Evolutionary conservation across 805 yeast genomes (phyloP), one percentile per base, ranked within the genome.

Genomic region (Myxozyma geophila): DNA sequence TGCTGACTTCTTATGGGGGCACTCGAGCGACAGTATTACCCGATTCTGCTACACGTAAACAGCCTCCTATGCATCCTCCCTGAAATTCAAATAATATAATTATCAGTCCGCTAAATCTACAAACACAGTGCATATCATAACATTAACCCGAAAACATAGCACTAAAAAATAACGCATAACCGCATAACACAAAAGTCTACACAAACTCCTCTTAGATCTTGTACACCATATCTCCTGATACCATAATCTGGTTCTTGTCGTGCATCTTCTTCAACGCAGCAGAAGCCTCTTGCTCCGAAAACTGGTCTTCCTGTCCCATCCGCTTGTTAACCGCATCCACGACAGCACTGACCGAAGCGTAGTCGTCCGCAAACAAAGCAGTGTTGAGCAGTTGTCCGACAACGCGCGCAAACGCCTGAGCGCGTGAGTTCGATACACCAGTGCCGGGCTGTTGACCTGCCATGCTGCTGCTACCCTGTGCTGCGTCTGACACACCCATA

Each of bases 401-500:
- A 12, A 79, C 74, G 63, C 79, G 77, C 21, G 81, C 79, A 70
- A 85, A 81, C 37, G 73, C 70, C n/a, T 76, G 78, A 57, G 80
- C 76, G 67, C 90, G 79, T 19, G 81, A 78, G 1, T 80, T 79
- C 2, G 89, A 84, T 19, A 86, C 79, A 9, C 74, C 75, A 12
- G 79, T 56, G 21, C 80, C 40, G 71, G 73, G 37, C 62, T 54
- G 48, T 68, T 68, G 36, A 59, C 62, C 58, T 59, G 68, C 63
- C 59, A 47, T 54, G 23, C 49, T 23, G 37, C 54, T 23, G 19
- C 56, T 47, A 23, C 50, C 58, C 8, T 23, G 69, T 2, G 67
- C 57, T 1, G 68, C 54, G 28, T 60, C 72, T 7, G 66, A 59
- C 28, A 70, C 69, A 13, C 70, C 72, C 64, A 70, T 54, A 2